Base-by-base conservation (phyloP, 441 rosid genomes). In the Raphanus hybrid region DNA sequence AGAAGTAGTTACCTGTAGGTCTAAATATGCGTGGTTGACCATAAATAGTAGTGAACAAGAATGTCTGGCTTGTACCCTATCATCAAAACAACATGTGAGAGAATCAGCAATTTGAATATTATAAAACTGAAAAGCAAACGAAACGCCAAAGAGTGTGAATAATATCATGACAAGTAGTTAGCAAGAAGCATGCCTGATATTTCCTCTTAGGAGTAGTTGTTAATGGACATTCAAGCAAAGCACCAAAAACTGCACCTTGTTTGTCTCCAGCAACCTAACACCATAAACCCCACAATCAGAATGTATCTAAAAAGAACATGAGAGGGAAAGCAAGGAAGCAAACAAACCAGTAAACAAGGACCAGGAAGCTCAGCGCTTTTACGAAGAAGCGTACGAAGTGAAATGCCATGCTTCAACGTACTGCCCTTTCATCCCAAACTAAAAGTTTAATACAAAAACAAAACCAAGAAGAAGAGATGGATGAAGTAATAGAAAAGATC, bases 391-490 rank as follows among this genome's bases (percentile, higher is more conserved):
- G 99, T 95, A 54, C 92, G 98, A 3, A 95, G 92, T 72, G 99
- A 95, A 76, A 93, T 95, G 41, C 99, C 99, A 87, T 95, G 96
- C 86, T 90, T 93, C 85, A 85, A 80, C 80, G 99, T 91, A 85
- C 99, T 95, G 99, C 96, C 98, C 99, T 95, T 20, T 93, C 94
- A 92, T 23, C 83, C 89, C 64, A 75, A 88, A 48, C 15, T 2
- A 78, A 52, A 70, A 82, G 78, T 69, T 26, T 4, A 29, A 29
- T 29, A 29, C 34, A 76, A 6, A 1, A 35, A 6, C 39, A 35
- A 35, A 34, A 34, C 37, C 39, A 29, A 29, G 2, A 35, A 35
- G 2, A 35, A 35, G 39, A 29, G 34, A 29, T 29, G 7, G 6
- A 34, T 5, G 39, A 35, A 35, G 39, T 35, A 32, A 32, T 27